Evolutionary conservation across 306 rosid genomes (phyloP).

Genomic region (Datisca glomerata): DNA sequence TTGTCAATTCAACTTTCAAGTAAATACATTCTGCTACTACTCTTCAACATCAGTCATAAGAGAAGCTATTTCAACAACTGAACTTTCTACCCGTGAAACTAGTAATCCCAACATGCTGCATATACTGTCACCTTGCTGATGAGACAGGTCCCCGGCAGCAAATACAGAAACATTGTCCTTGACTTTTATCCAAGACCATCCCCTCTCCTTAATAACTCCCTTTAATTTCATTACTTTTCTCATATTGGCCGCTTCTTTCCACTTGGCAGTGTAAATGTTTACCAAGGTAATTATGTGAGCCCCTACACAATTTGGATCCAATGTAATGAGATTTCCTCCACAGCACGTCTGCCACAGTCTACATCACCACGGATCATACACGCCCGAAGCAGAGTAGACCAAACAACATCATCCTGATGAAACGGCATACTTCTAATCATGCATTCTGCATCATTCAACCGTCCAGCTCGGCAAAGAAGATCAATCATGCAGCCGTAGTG

Average conservation of each 20-base stretch:
- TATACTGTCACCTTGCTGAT: conserved; percentile 42
- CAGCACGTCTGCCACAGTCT: conserved; percentile 41
- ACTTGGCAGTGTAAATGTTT: conserved; percentile 50
- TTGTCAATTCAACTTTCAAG: neutral
- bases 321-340: conserved; percentile 44
- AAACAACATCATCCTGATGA: conserved; percentile 54
- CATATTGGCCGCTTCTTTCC: conserved; percentile 55
- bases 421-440: conserved; percentile 49
- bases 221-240: conserved; percentile 63
- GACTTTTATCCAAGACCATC: conserved; percentile 77
- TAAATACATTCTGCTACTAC: conserved; percentile 15
- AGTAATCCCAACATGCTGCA: conserved; percentile 36
- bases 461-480: conserved; percentile 77
- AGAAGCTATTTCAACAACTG: conserved; percentile 19
- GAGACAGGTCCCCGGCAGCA: conserved; percentile 53
- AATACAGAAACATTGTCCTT: conserved; percentile 36
- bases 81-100: conserved; percentile 24
- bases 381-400: conserved; percentile 68
- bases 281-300: conserved; percentile 62
- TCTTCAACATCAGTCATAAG: conserved; percentile 22
- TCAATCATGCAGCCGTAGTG: conserved; percentile 25
- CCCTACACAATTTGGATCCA: conserved; percentile 53
- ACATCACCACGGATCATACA: conserved; percentile 50
- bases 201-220: conserved; percentile 70
- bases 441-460: conserved; percentile 46